phyloP scores from a whole-genome alignment of 768 basidiomycete genomes.

The Leccinum disarticulatum region DNA sequence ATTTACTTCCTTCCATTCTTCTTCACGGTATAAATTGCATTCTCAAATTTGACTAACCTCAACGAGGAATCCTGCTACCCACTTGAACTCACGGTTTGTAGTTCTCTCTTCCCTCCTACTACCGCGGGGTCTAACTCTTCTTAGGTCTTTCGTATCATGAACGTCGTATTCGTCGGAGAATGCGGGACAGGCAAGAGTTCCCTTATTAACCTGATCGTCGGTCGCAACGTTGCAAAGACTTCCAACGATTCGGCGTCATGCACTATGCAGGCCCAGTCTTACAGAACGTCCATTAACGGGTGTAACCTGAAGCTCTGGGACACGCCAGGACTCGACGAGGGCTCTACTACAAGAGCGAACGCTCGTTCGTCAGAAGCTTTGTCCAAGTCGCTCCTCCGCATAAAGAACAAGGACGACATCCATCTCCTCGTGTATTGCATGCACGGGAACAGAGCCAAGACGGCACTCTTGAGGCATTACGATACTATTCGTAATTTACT shows the following conservation, averaged over 20 bases:
- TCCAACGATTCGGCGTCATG: conserved; percentile 23
- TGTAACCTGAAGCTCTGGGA: conserved; percentile 16
- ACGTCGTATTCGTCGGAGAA: conserved; percentile 26
- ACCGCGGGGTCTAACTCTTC: conserved; percentile 1
- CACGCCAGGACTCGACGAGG: conserved; percentile 18
- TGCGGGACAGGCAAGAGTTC: conserved; percentile 28
- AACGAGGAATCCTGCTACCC: background rate
- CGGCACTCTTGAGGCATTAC: conserved; percentile 18
- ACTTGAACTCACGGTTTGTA: background rate
- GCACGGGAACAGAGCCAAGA: conserved; percentile 20
- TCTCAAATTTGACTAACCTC: background rate
- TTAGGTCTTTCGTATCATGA: conserved; percentile 13
- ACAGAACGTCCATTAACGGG: conserved; percentile 17
- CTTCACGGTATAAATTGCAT: conserved; percentile 8
- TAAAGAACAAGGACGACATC: conserved; percentile 8
- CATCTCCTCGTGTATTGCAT: conserved; percentile 26
- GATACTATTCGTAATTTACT: conserved; percentile 7
- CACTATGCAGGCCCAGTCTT: conserved; percentile 9
- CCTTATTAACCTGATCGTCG: conserved; percentile 23
- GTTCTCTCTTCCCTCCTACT: background rate
- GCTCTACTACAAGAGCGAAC: conserved; percentile 5
- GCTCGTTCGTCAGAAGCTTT: conserved; percentile 3
- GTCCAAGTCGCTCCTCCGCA: conserved; percentile 8
- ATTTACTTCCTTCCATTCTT: background rate
- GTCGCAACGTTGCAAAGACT: conserved; percentile 11